Percentiles rank a stretch among this genome's conserved stretches.
Evolutionary conservation across 2,329 filamentous ascomycete genomes (phyloP).

Genomic region (Apiospora aurea): DNA sequence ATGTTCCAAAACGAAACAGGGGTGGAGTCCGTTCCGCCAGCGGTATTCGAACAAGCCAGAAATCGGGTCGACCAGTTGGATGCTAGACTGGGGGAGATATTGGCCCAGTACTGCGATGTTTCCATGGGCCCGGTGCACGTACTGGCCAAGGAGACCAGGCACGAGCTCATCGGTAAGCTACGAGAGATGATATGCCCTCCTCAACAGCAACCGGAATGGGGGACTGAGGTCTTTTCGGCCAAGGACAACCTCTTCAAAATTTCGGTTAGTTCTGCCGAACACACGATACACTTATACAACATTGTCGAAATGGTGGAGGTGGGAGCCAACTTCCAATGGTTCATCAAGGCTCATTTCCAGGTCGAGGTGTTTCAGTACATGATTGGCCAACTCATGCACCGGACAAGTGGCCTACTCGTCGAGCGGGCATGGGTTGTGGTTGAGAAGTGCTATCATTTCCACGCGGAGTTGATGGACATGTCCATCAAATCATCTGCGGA

Average conservation of each 20-base stretch:
- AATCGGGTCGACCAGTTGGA: slow-evolving; percentile 52
- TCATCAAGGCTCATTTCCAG: slow-evolving; percentile 57
- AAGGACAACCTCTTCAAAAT: slow-evolving; percentile 65
- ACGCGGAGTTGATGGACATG: slow-evolving; percentile 59
- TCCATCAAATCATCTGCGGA: slow-evolving; percentile 51
- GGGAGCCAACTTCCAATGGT: slow-evolving; percentile 61
- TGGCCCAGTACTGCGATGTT: slow-evolving; percentile 58
- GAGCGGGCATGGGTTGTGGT: slow-evolving; percentile 61
- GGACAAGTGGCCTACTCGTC: slow-evolving; percentile 56
- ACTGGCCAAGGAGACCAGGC: slow-evolving; percentile 55
- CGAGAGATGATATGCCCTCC: slow-evolving; percentile 55
- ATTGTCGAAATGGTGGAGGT: slow-evolving; percentile 42
- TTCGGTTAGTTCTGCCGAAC: slow-evolving; percentile 56
- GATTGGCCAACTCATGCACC: slow-evolving; percentile 59
- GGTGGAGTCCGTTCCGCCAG: slow-evolving; percentile 34
- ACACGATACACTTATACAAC: slow-evolving; percentile 53
- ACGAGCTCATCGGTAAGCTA: slow-evolving; percentile 58
- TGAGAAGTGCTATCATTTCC: slow-evolving; percentile 54
- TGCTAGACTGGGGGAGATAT: slow-evolving; percentile 50
- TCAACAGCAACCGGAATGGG: slow-evolving; percentile 55
- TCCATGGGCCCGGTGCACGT: slow-evolving; percentile 60
- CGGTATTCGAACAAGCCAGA: slow-evolving; percentile 51
- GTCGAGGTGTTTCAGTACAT: slow-evolving; percentile 63
- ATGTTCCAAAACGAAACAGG: slow-evolving; percentile 54
- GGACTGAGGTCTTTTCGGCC: slow-evolving; percentile 55